Conservation (phyloP, 331 rosid genomes). For the Telfairia occidentalis region DNA sequence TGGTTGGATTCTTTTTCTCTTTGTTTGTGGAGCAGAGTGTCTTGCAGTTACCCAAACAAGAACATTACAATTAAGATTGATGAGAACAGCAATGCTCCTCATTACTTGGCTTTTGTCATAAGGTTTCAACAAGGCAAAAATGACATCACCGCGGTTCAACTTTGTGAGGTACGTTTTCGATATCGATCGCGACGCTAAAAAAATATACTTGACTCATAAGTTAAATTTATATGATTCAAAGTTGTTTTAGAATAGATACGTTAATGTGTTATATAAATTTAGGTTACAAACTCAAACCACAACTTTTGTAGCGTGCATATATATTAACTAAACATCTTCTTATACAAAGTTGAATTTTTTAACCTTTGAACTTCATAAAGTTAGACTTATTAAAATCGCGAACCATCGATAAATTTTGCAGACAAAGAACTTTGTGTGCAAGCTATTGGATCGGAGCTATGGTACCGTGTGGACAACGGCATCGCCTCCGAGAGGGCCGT, state of each 20-base stretch:
- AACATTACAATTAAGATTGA: conserved; percentile 72
- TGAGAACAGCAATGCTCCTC: conserved; percentile 54
- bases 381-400: background rate
- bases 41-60: conserved; percentile 74
- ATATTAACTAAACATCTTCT: no score
- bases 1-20: no score
- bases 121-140: conserved; percentile 81
- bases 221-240: no score
- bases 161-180: conserved; percentile 97
- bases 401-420: conserved; percentile 16
- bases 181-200: no score
- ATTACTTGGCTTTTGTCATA: conserved; percentile 68
- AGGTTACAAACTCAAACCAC: no score
- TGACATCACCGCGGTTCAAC: conserved; percentile 80
- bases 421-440: conserved; percentile 61
- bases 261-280: no score
- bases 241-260: no score
- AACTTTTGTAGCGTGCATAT: no score
- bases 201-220: no score
- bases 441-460: conserved; percentile 51
- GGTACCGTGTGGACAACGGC: conserved; percentile 78
- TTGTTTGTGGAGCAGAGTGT: conserved; percentile 33
- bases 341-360: no score
- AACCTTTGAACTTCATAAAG: background rate
- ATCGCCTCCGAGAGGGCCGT: conserved; percentile 73